Evolutionary conservation across 306 rosid genomes (phyloP).

Genomic region (Rosa persica): DNA sequence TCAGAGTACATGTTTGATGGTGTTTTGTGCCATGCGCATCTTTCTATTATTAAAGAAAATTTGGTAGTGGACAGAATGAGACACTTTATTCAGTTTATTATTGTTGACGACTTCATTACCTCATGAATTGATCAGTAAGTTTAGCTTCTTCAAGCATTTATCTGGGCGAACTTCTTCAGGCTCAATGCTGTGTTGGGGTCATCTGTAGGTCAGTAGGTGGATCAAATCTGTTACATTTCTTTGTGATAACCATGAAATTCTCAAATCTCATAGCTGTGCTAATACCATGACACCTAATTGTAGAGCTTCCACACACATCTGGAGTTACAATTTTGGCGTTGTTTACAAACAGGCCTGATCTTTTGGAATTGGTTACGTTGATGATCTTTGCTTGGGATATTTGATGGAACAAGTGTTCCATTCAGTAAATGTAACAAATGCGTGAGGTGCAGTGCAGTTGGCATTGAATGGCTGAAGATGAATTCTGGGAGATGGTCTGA

Average conservation of each 20-base stretch:
- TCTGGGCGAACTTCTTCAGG: not conserved
- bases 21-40: not conserved
- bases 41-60: not conserved
- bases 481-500: constrained; percentile 31
- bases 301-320: constrained; percentile 42
- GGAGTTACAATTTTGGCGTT: constrained; percentile 54
- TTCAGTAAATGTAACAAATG: constrained; percentile 51
- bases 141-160: not conserved
- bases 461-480: constrained; percentile 52
- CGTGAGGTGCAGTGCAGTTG: constrained; percentile 40
- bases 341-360: constrained; percentile 42
- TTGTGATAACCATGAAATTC: constrained; percentile 11
- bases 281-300: constrained; percentile 54
- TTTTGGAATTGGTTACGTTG: constrained; percentile 45
- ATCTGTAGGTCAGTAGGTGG: constrained; percentile 10
- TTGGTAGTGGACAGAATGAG: not conserved
- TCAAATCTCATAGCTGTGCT: constrained; percentile 39
- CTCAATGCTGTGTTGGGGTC: constrained; percentile 8
- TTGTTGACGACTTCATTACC: not conserved
- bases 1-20: not conserved
- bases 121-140: not conserved
- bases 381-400: constrained; percentile 43
- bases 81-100: not conserved
- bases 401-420: constrained; percentile 59
- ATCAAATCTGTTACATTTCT: constrained; percentile 19